Percentiles rank a stretch among this genome's conserved stretches.
phyloP scores from a whole-genome alignment of 805 yeast species.

The Lachancea kluyveri region DNA sequence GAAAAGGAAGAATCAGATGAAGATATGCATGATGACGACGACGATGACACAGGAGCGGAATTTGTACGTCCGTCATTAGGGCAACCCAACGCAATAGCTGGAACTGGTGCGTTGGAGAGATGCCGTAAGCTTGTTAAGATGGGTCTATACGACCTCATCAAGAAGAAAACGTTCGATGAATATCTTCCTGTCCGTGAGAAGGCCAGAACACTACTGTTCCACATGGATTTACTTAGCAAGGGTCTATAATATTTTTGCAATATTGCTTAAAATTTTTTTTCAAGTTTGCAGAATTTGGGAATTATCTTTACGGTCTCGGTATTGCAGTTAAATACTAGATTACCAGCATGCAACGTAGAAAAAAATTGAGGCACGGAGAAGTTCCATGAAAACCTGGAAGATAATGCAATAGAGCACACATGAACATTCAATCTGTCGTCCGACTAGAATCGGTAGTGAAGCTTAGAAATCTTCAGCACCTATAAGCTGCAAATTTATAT shows the following conservation, averaged over 20 bases:
- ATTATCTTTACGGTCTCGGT: too few species aligned
- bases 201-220: slow-evolving; percentile 26
- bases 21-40: background rate
- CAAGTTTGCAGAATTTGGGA: too few species aligned
- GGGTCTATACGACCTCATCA: slow-evolving; percentile 26
- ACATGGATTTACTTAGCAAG: slow-evolving; percentile 26
- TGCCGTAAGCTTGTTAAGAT: slow-evolving; percentile 24
- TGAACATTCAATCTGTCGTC: too few species aligned
- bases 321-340: too few species aligned
- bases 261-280: too few species aligned
- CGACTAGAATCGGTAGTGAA: too few species aligned
- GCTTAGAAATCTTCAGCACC: too few species aligned
- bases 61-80: slow-evolving; percentile 11
- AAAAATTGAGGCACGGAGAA: too few species aligned
- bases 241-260: slow-evolving; percentile 4
- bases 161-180: slow-evolving; percentile 23
- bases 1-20: slow-evolving; percentile 5
- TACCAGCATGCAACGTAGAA: too few species aligned
- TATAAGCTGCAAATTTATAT: too few species aligned
- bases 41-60: slow-evolving; percentile 7
- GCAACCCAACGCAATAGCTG: slow-evolving; percentile 11
- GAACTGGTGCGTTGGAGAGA: slow-evolving; percentile 20
- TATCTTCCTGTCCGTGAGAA: slow-evolving; percentile 27
- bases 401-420: too few species aligned
- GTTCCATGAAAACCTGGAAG: too few species aligned